Evolutionary conservation across 2,329 filamentous ascomycete genomes (phyloP), one percentile per base, ranked within the genome.

Genomic region (Fusarium sp.): DNA sequence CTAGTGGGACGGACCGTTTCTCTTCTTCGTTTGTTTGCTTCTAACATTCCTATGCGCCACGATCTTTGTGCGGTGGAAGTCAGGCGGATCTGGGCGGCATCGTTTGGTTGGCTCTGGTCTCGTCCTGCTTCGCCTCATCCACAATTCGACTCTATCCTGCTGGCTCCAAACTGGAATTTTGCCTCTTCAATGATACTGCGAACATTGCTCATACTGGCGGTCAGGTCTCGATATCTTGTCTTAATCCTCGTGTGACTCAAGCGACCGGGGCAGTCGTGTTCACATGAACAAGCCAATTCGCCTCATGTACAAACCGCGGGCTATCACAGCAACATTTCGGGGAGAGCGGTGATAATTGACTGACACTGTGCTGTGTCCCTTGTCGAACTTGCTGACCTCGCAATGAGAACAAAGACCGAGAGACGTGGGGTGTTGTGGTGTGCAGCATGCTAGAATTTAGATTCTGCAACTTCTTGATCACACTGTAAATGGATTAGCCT

Each of bases 1-100:
- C 71, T 70, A 72, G 62, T 74, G 75, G 75, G 57, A 76, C 74
- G 74, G 75, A 67, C 75, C 73, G 74, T 72, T 57, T 70, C 57
- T 65, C 51, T 53, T 62, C 31, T 50, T 59, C 42, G 30, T 55
- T 58, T 57, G 52, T 54, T 52, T 61, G 50, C 61, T 36, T 56
- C 42, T 56, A 65, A 34, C 46, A 40, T 65, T 37, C 20, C 38
- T 52, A 49, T 51, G 52, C 46, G 49, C 60, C 49, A 61, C 55
- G 56, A 58, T 56, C 36, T 42, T 44, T 38, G 64, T 60, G 31
- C 34, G 37, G 49, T 45, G 58, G 53, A 56, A 51, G 62, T 71
- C 36, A 51, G 60, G 62, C 70, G 67, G 62, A 63, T 68, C 62
- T 62, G 47, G 49, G 64, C 65, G 58, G 54, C 55, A 57, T 56